These are phyloP conservation scores for Linnemannia elongata DNA, from an alignment of 192 early-diverging fungal genomes.

Conservation along the genomic window DNA sequence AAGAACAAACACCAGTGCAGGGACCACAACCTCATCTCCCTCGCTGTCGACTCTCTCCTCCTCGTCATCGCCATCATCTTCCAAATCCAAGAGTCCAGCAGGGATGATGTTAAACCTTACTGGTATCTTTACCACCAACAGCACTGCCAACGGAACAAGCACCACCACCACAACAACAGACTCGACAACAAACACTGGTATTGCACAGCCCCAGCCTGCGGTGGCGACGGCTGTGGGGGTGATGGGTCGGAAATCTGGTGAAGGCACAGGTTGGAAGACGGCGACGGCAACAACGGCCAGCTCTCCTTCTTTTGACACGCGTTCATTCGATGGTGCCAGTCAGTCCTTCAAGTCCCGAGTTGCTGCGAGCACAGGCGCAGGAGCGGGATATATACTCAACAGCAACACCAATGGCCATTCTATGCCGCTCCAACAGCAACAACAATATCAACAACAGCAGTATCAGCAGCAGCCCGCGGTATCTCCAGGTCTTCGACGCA, in stretches of 20 bases:
- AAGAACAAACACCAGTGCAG: not conserved
- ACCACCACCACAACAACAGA: not conserved
- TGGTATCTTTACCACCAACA: slow-evolving; percentile 8
- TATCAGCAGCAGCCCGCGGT: not conserved
- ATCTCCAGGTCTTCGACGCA: not conserved
- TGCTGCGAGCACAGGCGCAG: not conserved
- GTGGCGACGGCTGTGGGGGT: not conserved
- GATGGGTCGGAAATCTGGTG: not conserved
- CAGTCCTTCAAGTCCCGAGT: not conserved
- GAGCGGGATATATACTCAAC: slow-evolving; percentile 10
- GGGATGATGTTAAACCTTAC: slow-evolving; percentile 31
- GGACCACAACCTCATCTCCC: not conserved
- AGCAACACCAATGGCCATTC: not conserved
- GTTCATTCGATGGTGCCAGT: not conserved
- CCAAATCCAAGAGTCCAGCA: slow-evolving; percentile 4
- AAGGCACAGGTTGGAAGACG: not conserved
- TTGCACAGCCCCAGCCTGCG: not conserved
- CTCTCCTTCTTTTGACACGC: not conserved
- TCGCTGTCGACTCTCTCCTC: slow-evolving; percentile 11
- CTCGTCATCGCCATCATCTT: not conserved
- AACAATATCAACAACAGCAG: not conserved
- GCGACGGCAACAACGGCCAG: not conserved
- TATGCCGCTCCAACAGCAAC: not conserved
- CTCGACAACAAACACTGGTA: not conserved
- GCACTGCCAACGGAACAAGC: slow-evolving; percentile 5